phyloP scores from a whole-genome alignment of 2,329 filamentous ascomycete genomes.

The Davidsoniella neocaledoniae region DNA sequence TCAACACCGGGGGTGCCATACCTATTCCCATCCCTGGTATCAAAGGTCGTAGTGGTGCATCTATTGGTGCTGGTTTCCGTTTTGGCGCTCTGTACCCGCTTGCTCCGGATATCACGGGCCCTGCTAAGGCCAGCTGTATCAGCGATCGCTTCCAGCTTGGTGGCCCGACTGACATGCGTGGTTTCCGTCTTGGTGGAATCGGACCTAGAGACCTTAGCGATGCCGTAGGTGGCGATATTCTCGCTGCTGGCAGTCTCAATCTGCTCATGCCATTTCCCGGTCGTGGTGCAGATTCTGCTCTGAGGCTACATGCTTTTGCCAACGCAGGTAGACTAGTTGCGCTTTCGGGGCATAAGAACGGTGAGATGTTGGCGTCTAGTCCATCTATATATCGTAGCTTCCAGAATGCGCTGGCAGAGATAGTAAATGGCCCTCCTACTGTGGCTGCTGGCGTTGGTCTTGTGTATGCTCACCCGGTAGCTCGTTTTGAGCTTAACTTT shows the following conservation, averaged over 20 bases:
- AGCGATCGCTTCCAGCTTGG: slow-evolving; percentile 94
- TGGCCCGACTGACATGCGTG: slow-evolving; percentile 84
- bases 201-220: slow-evolving; percentile 77
- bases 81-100: slow-evolving; percentile 74
- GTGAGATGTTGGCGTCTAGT: slow-evolving; percentile 22
- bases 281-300: slow-evolving; percentile 63
- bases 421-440: slow-evolving; percentile 64
- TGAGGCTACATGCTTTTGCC: slow-evolving; percentile 78
- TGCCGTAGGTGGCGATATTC: slow-evolving; percentile 79
- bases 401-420: slow-evolving; percentile 45
- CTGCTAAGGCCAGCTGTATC: slow-evolving; percentile 54
- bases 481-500: slow-evolving; percentile 91
- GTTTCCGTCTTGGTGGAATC: slow-evolving; percentile 77
- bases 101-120: slow-evolving; percentile 32
- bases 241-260: slow-evolving; percentile 75
- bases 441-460: slow-evolving; percentile 74
- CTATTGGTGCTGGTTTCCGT: slow-evolving; percentile 65
- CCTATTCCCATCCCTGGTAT: slow-evolving; percentile 56
- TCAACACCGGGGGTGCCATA: slow-evolving; percentile 62
- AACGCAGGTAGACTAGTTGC: slow-evolving; percentile 78
- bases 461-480: slow-evolving; percentile 87
- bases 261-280: slow-evolving; percentile 72
- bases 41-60: slow-evolving; percentile 57
- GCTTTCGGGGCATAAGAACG: slow-evolving; percentile 41
- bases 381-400: slow-evolving; percentile 36